Evolutionary conservation across 495 filamentous ascomycete species (phyloP), one percentile per base, ranked within the genome.

Genomic region (Collariella sp.): DNA sequence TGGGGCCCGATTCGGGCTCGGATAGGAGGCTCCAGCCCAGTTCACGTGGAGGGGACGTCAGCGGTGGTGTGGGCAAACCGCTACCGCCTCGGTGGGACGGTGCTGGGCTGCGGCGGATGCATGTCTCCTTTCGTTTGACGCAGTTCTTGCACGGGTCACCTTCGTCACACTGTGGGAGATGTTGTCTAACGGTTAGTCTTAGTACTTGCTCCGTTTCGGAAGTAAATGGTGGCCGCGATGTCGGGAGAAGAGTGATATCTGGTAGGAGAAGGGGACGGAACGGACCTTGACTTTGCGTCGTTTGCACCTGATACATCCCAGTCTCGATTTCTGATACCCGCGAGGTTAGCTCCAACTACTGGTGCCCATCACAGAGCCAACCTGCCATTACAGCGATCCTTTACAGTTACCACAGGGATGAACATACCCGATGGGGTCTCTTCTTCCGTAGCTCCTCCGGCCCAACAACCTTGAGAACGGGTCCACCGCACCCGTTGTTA

Each of bases 281-380:
- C 36, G 15, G 34, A 62, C 62, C 54, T 65, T 65, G 34, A 65
- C 62, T 45, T 65, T 65, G 41, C 62, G 56, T 23, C 56, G 16
- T 40, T 65, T 65, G 44, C 62, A 65, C n/a, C 53, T 43, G 0
- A 62, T 35, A 47, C 62, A 65, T 4, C 58, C 45, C 20, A 57
- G 29, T 23, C 61, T 47, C 18, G 61, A 63, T 53, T 63, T 63
- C 61, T 63, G 35, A 7, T 5, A 3, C 22, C 34, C 23, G 22
- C 26, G 0, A 20, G 34, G 41, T 54, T n/a, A 54, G 51, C 19
- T n/a, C n/a, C n/a, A n/a, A n/a, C n/a, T n/a, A 26, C 20, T 24
- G 41, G 24, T 34, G 5, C 6, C 31, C 16, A 24, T 13, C 4
- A 18, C n/a, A 23, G 20, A n/a, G 33, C 2, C 23, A 18, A 40